Conservation (phyloP, 257 asterid genomes). For the Penstemon barbatus region DNA sequence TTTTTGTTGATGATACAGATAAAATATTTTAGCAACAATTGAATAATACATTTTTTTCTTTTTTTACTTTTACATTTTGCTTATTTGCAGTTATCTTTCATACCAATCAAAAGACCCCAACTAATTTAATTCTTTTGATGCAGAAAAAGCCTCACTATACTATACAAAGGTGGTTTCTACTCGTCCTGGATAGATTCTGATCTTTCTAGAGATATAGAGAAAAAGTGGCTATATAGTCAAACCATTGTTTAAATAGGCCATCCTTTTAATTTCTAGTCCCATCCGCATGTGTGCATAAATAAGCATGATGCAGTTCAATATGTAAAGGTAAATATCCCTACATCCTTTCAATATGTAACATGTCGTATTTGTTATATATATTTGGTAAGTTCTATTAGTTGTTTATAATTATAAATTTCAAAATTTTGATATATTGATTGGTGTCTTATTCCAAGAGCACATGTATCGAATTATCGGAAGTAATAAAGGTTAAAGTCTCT, state of each 20-base stretch:
- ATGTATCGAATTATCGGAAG: too few relatives aligned
- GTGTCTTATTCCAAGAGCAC: too few relatives aligned
- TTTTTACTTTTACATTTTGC: background rate
- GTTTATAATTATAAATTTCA: too few relatives aligned
- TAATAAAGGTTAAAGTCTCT: too few relatives aligned
- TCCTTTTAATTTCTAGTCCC: slow-evolving; percentile 4
- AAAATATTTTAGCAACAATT: too few relatives aligned
- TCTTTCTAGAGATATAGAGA: slow-evolving; percentile 9
- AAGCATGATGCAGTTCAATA: background rate
- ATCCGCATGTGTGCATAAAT: slow-evolving; percentile 20
- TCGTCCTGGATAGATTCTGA: slow-evolving; percentile 18
- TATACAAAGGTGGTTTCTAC: slow-evolving; percentile 23
- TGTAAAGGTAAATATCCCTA: background rate
- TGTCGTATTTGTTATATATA: background rate
- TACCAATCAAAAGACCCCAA: slow-evolving; percentile 36
- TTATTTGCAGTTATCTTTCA: slow-evolving; percentile 22
- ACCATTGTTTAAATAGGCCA: background rate
- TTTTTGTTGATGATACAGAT: background rate
- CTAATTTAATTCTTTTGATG: slow-evolving; percentile 50
- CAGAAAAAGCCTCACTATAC: slow-evolving; percentile 28
- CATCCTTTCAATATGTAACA: background rate
- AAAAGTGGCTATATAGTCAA: slow-evolving; percentile 33
- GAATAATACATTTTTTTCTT: too few relatives aligned
- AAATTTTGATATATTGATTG: too few relatives aligned
- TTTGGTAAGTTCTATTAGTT: background rate